Evolutionary conservation across 2,329 filamentous ascomycete genomes (phyloP).

Genomic region (Anthostomella pinea): DNA sequence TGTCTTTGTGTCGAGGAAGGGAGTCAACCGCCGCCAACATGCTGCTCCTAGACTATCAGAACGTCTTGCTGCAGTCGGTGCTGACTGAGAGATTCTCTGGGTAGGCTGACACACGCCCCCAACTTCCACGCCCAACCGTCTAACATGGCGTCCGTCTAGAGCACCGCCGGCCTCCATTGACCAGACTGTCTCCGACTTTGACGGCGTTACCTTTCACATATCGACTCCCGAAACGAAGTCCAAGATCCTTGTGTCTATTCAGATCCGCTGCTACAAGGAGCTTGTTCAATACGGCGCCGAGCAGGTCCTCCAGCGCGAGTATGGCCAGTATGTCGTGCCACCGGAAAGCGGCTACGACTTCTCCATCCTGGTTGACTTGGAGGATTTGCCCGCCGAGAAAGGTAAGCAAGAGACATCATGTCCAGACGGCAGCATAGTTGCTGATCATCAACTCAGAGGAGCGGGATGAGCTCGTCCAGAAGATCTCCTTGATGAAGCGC

Average conservation of each 20-base stretch:
- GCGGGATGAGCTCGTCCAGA: slow-evolving; percentile 79
- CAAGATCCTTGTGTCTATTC: slow-evolving; percentile 90
- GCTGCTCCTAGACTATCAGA: slow-evolving; percentile 99
- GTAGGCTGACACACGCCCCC: slow-evolving; percentile 44
- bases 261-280: slow-evolving; percentile 92
- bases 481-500: slow-evolving; percentile 89
- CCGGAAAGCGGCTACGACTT: slow-evolving; percentile 95
- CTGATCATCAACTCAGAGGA: slow-evolving; percentile 56
- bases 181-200: slow-evolving; percentile 98
- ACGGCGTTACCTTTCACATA: slow-evolving; percentile 97
- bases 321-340: slow-evolving; percentile 83
- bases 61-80: slow-evolving; percentile 94
- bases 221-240: slow-evolving; percentile 93
- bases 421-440: not conserved
- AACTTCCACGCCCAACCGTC: slow-evolving; percentile 6
- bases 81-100: slow-evolving; percentile 92
- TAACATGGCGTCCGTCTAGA: slow-evolving; percentile 51
- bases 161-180: slow-evolving; percentile 86
- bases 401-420: slow-evolving; percentile 43
- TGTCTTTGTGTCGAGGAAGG: slow-evolving; percentile 12
- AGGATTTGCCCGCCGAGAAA: slow-evolving; percentile 78
- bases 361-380: slow-evolving; percentile 84
- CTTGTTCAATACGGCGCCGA: slow-evolving; percentile 91
- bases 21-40: slow-evolving; percentile 44
- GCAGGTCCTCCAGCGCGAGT: slow-evolving; percentile 88